These are phyloP conservation scores for Brassica juncea DNA, from an alignment of 345 rosid genomes.

Conservation along the genomic window DNA sequence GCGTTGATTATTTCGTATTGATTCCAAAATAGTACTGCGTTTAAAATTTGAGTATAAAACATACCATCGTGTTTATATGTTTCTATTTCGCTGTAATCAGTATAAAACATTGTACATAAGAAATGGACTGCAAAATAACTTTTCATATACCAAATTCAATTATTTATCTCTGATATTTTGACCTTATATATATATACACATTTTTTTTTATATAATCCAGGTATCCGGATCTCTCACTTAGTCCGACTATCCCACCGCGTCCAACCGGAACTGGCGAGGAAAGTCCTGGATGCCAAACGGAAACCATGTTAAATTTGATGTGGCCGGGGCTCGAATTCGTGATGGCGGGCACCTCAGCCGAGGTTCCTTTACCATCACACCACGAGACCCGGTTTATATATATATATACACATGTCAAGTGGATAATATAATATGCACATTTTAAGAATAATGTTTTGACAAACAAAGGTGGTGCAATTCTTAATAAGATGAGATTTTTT, in stretches of 20 bases:
- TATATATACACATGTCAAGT: constrained; percentile 10
- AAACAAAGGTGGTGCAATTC: constrained; percentile 5
- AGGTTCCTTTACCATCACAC: too few species aligned
- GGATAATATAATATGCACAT: constrained; percentile 4
- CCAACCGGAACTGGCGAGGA: too few species aligned
- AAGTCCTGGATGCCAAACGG: too few species aligned
- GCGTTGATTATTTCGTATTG: neutral
- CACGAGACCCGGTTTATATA: too few species aligned
- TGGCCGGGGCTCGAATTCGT: too few species aligned
- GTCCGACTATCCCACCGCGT: too few species aligned
- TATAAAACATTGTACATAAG: neutral
- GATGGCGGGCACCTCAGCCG: too few species aligned
- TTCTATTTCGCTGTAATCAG: neutral
- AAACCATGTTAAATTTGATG: too few species aligned
- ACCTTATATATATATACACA: neutral
- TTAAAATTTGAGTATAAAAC: neutral
- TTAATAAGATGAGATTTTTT: neutral
- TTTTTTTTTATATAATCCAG: too few species aligned
- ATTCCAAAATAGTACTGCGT: neutral
- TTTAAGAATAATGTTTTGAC: constrained; percentile 10
- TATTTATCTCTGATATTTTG: neutral
- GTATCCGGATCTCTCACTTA: too few species aligned
- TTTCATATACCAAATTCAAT: neutral
- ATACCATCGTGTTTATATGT: neutral
- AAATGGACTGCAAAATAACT: neutral